Conservation (phyloP, 2,329 filamentous ascomycete species). For the Pseudogymnoascus sp. region DNA sequence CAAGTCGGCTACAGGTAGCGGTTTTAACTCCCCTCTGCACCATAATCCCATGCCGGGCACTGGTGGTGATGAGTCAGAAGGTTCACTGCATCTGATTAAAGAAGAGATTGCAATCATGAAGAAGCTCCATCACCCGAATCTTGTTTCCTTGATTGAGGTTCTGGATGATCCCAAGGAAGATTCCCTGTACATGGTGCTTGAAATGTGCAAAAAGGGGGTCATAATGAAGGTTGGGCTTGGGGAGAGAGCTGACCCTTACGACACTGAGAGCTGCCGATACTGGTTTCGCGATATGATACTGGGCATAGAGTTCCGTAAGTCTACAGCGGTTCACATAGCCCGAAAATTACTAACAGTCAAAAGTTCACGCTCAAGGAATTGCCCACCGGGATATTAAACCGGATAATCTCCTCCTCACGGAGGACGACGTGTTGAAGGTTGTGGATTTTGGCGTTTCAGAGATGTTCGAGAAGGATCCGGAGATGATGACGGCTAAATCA, state of each 20-base stretch:
- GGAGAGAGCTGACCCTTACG: constrained; percentile 72
- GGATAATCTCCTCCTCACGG: constrained; percentile 84
- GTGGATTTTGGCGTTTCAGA: constrained; percentile 99
- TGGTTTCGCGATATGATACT: constrained; percentile 95
- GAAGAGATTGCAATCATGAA: constrained; percentile 99
- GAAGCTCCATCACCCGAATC: constrained; percentile 87
- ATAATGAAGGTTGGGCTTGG: constrained; percentile 93
- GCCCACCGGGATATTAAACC: constrained; percentile 97
- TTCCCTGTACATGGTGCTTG: constrained; percentile 95
- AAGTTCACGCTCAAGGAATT: constrained; percentile 87
- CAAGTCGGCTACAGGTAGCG: constrained; percentile 32
- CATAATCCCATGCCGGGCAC: constrained; percentile 44
- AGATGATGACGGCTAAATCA: constrained; percentile 89
- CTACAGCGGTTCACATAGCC: neutral
- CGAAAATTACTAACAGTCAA: constrained; percentile 14
- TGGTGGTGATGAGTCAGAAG: constrained; percentile 52
- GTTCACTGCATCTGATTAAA: constrained; percentile 77
- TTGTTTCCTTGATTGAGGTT: constrained; percentile 91
- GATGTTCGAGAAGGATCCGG: constrained; percentile 83
- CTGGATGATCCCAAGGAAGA: constrained; percentile 93
- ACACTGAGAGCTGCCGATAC: constrained; percentile 69
- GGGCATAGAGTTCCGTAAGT: constrained; percentile 83
- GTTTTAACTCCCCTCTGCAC: constrained; percentile 35
- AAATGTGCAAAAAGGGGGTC: constrained; percentile 98
- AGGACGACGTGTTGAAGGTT: constrained; percentile 90